These are phyloP conservation scores for Astragalus membranaceus DNA, from an alignment of 306 rosid species.

Conservation along the genomic window DNA sequence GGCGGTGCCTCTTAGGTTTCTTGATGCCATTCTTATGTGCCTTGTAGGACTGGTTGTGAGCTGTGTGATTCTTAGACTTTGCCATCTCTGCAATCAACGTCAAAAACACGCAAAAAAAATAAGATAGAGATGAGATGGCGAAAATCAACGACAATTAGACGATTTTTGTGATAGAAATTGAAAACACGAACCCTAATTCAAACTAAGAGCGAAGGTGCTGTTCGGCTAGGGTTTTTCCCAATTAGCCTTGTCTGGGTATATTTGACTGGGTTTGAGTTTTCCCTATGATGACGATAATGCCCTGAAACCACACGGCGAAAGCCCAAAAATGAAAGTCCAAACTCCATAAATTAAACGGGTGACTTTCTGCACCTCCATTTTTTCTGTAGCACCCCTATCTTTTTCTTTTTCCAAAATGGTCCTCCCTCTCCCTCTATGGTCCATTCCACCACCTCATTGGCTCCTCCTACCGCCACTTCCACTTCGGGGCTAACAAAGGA, in stretches of 20 bases:
- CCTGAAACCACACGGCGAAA: neutral
- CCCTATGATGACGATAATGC: neutral
- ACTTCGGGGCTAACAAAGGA: too few species aligned
- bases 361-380: too few species aligned
- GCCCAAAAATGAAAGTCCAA: neutral
- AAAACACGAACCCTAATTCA: neutral
- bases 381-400: too few species aligned
- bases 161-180: neutral
- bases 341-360: neutral
- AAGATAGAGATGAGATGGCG: neutral
- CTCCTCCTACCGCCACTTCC: too few species aligned
- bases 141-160: neutral
- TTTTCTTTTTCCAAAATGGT: too few species aligned
- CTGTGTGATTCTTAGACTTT: slow-evolving; percentile 99
- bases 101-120: neutral
- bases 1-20: slow-evolving; percentile 91
- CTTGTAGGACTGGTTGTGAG: slow-evolving; percentile 96
- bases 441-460: too few species aligned
- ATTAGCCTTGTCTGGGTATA: neutral
- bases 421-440: too few species aligned
- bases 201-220: neutral
- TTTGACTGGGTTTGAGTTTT: neutral
- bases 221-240: neutral
- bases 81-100: slow-evolving; percentile 64
- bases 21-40: slow-evolving; percentile 97